phyloP scores from a whole-genome alignment of 1,139 yeast genomes.

The Yamadazyma triangularis region DNA sequence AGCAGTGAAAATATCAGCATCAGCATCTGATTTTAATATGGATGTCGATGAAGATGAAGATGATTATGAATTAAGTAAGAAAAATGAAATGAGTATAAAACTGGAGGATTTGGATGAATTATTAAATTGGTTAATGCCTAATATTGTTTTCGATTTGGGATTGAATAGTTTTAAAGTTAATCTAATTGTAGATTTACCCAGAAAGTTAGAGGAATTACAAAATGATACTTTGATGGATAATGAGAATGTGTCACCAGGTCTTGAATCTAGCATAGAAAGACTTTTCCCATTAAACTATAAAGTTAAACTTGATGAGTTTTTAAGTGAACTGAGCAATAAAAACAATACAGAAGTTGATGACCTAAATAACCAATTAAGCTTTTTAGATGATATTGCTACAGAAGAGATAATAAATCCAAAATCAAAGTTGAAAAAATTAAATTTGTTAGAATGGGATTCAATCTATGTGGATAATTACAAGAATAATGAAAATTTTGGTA shows the following conservation, averaged over 20 bases:
- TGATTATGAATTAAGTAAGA: slow-evolving; percentile 27
- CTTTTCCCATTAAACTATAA: slow-evolving; percentile 33
- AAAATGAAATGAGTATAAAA: slow-evolving; percentile 29
- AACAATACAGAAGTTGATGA: slow-evolving; percentile 16
- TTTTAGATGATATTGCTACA: slow-evolving; percentile 36
- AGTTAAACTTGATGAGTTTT: slow-evolving; percentile 29
- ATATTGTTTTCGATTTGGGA: slow-evolving; percentile 36
- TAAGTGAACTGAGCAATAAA: slow-evolving; percentile 15
- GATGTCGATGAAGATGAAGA: slow-evolving; percentile 35
- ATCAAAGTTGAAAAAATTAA: slow-evolving; percentile 22
- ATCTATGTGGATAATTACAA: slow-evolving; percentile 13
- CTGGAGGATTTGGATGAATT: slow-evolving; percentile 28
- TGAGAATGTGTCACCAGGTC: slow-evolving; percentile 3
- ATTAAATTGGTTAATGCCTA: slow-evolving; percentile 29
- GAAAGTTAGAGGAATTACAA: not conserved
- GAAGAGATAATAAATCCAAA: slow-evolving; percentile 28
- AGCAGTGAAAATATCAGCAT: slow-evolving; percentile 14
- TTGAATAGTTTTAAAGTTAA: slow-evolving; percentile 14
- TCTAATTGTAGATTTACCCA: slow-evolving; percentile 13
- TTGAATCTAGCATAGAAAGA: slow-evolving; percentile 14
- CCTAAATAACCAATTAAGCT: slow-evolving; percentile 30
- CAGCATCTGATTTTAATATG: slow-evolving; percentile 25
- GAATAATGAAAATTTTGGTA: slow-evolving; percentile 18
- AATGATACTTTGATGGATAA: slow-evolving; percentile 6
- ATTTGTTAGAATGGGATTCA: slow-evolving; percentile 35